phyloP scores from a whole-genome alignment of 768 basidiomycete species.

The Mycena rosella region DNA sequence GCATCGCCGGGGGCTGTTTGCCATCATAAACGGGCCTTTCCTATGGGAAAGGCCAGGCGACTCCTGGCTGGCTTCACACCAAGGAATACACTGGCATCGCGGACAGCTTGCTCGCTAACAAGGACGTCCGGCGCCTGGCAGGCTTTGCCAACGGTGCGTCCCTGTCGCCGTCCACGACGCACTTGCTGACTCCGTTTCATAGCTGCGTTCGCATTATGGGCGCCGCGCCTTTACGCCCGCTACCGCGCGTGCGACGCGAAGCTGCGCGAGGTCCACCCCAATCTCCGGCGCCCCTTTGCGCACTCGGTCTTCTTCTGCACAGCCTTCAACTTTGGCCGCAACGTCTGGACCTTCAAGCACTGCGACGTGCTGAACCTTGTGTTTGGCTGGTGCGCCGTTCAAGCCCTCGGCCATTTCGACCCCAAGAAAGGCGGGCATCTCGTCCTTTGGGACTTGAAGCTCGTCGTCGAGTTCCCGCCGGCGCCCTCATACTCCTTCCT shows the following conservation, averaged over 20 bases:
- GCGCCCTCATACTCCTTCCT: slow-evolving; percentile 43
- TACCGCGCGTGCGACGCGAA: background rate
- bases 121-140: background rate
- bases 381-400: slow-evolving; percentile 48
- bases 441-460: background rate
- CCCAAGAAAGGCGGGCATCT: slow-evolving; percentile 44
- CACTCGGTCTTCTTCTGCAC: slow-evolving; percentile 39
- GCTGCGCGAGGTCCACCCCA: background rate
- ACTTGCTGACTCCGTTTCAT: background rate
- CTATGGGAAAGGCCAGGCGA: background rate
- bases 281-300: slow-evolving; percentile 32
- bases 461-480: slow-evolving; percentile 34
- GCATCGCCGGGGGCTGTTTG: slow-evolving; percentile 2
- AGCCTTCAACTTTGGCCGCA: slow-evolving; percentile 47
- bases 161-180: background rate
- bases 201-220: slow-evolving; percentile 18
- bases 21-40: background rate
- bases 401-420: slow-evolving; percentile 45
- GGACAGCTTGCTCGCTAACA: background rate
- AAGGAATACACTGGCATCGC: background rate
- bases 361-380: slow-evolving; percentile 47
- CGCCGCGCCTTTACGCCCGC: background rate
- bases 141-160: background rate
- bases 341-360: slow-evolving; percentile 38
- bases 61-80: background rate